Evolutionary conservation across 306 rosid species (phyloP).

Genomic region (Castanospermum australe): DNA sequence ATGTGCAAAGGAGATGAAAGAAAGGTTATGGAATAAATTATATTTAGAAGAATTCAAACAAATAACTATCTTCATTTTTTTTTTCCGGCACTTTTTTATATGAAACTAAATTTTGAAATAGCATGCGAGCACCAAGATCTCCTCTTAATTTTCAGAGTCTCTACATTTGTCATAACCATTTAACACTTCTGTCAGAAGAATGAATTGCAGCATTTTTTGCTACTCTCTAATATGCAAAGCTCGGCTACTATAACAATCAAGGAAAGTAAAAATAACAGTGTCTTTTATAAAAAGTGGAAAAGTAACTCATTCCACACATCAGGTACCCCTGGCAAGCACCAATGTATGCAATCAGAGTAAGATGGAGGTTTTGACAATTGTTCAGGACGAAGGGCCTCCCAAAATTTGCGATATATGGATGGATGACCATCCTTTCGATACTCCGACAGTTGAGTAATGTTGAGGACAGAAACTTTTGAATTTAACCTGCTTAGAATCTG

Average conservation of each 20-base stretch:
- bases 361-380: conserved; percentile 75
- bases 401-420: conserved; percentile 84
- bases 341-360: conserved; percentile 96
- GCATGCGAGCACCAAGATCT: neutral
- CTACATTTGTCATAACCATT: neutral
- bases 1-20: neutral
- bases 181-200: neutral
- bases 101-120: neutral
- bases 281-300: conserved; percentile 60
- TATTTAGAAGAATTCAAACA: conserved; percentile 18
- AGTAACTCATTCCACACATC: conserved; percentile 95
- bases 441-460: conserved; percentile 91
- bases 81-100: neutral
- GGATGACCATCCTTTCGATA: conserved; percentile 96
- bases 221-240: neutral
- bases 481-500: conserved; percentile 55
- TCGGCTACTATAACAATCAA: neutral
- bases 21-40: neutral
- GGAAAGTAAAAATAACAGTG: neutral
- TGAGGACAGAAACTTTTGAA: conserved; percentile 74
- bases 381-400: conserved; percentile 76
- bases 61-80: neutral
- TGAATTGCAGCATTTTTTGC: neutral
- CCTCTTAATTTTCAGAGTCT: neutral
- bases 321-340: conserved; percentile 97